Conservation (phyloP, 164 flowering plant genomes). For the Vitis rupestris region DNA sequence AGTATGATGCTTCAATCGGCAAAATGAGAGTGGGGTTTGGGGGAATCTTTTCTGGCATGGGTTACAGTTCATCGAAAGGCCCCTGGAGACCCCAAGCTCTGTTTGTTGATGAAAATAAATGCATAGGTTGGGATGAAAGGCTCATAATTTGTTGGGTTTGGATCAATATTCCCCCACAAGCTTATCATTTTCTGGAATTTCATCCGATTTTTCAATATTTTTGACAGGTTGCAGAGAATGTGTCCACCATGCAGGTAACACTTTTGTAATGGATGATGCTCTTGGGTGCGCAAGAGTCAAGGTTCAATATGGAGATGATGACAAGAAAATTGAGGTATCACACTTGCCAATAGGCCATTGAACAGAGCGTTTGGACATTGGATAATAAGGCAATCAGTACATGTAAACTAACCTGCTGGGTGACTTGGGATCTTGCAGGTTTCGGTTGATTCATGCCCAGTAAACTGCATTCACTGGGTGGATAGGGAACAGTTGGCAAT, state of each 20-base stretch:
- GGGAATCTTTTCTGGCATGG: conserved; percentile 16
- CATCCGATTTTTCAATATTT: neutral
- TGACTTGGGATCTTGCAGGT: conserved; percentile 28
- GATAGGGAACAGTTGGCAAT: conserved; percentile 51
- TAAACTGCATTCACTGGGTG: conserved; percentile 77
- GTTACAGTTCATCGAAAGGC: conserved; percentile 59
- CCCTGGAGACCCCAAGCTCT: conserved; percentile 61
- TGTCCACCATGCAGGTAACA: conserved; percentile 61
- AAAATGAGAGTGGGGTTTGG: conserved; percentile 19
- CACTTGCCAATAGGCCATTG: neutral
- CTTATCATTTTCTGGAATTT: neutral
- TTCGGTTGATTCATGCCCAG: conserved; percentile 73
- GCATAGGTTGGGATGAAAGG: conserved; percentile 40
- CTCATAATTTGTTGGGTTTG: neutral
- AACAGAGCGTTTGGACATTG: too few species aligned
- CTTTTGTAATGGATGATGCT: conserved; percentile 63
- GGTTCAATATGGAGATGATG: conserved; percentile 66
- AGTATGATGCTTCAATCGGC: conserved; percentile 56
- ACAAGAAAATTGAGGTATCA: conserved; percentile 47
- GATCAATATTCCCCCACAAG: neutral
- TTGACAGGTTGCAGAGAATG: conserved; percentile 70
- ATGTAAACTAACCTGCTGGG: neutral
- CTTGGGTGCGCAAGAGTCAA: conserved; percentile 60
- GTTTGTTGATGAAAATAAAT: conserved; percentile 69
- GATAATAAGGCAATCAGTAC: too few species aligned